These are phyloP conservation scores for Breviolum minutum DNA, from an alignment of 73 alveolate species.

Conservation along the genomic window DNA sequence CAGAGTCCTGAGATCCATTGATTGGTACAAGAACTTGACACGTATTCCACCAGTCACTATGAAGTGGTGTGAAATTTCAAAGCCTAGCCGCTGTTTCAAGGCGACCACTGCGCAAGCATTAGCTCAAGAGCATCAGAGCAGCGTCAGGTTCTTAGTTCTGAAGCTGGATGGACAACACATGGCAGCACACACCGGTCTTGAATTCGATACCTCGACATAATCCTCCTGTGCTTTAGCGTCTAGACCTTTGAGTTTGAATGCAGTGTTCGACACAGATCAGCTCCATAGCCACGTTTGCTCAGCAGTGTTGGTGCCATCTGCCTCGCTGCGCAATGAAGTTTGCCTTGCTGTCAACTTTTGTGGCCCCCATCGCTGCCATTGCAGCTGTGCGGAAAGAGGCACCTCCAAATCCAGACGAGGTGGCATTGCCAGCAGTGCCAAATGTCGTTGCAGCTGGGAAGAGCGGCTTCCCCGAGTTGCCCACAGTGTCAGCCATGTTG, in stretches of 20 bases:
- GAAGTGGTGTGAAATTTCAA: not conserved
- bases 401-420: constrained; percentile 25
- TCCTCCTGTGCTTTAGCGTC: too few species aligned
- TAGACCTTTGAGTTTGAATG: too few species aligned
- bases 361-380: not conserved
- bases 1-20: not conserved
- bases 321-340: constrained; percentile 10
- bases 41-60: not conserved
- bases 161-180: too few species aligned
- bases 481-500: constrained; percentile 54
- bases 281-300: constrained; percentile 18
- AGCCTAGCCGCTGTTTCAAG: not conserved
- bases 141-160: not conserved
- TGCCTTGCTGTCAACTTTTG: not conserved
- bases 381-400: constrained; percentile 23
- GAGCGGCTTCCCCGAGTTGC: constrained; percentile 71
- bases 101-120: constrained; percentile 85
- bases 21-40: not conserved
- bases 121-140: constrained; percentile 52
- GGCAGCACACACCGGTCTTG: too few species aligned
- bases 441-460: constrained; percentile 38
- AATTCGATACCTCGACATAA: too few species aligned
- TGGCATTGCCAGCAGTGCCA: constrained; percentile 37
- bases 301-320: not conserved
- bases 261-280: too few species aligned